phyloP scores from a whole-genome alignment of 768 basidiomycete genomes.

The Hygrophorus russula region DNA sequence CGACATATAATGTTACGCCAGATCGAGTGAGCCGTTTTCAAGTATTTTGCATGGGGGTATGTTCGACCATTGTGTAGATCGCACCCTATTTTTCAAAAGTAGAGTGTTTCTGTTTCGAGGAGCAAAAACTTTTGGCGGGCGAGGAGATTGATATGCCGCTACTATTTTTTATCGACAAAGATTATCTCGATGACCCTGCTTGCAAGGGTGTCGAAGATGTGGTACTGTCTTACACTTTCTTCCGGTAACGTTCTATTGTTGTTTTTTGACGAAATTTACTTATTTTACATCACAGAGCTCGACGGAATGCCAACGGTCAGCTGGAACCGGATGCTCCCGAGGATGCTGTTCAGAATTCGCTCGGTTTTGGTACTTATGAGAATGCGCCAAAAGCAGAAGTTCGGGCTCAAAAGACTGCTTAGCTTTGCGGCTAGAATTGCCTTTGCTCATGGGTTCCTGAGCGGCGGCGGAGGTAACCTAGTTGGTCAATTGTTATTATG shows the following conservation, averaged over 20 bases:
- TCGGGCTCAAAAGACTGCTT: neutral
- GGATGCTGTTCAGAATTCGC: conserved; percentile 65
- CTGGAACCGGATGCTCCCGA: conserved; percentile 85
- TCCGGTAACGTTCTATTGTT: conserved; percentile 47
- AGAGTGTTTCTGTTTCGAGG: conserved; percentile 99
- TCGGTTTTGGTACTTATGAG: conserved; percentile 64
- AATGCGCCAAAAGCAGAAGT: conserved; percentile 29
- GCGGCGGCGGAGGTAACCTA: no score
- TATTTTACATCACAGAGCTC: conserved; percentile 44
- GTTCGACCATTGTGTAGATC: conserved; percentile 39
- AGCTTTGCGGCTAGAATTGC: no score
- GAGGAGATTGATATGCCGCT: conserved; percentile 99
- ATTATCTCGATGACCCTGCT: conserved; percentile 85
- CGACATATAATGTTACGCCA: conserved; percentile 99
- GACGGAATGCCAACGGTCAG: conserved; percentile 76
- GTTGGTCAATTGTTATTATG: no score
- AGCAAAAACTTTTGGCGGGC: conserved; percentile 86
- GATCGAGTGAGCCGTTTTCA: conserved; percentile 58
- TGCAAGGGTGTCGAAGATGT: conserved; percentile 84
- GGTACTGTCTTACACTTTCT: conserved; percentile 95
- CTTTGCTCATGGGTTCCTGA: no score
- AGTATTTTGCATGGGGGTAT: neutral
- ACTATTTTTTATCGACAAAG: conserved; percentile 97
- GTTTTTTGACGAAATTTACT: neutral
- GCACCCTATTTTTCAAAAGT: conserved; percentile 99